Evolutionary conservation across 2,329 filamentous ascomycete species (phyloP).

Genomic region (Claviceps maximensis): DNA sequence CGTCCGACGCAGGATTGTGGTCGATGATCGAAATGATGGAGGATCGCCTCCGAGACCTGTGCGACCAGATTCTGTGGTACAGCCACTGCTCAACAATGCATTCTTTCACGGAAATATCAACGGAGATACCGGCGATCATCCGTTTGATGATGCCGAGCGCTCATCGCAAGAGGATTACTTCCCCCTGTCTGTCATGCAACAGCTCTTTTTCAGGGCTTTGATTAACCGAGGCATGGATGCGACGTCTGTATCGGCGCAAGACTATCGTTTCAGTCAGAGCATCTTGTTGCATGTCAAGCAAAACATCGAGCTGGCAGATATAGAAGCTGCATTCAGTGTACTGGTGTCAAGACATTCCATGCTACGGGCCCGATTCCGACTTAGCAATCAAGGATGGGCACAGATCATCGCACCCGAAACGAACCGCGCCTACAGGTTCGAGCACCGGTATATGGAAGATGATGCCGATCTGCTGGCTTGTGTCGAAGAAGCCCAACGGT

Average conservation of each 20-base stretch:
- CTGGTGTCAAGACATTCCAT: slow-evolving; percentile 37
- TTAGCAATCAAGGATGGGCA: slow-evolving; percentile 28
- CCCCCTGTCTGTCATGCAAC: slow-evolving; percentile 39
- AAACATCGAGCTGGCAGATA: slow-evolving; percentile 26
- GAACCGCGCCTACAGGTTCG: slow-evolving; percentile 29
- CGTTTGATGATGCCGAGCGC: slow-evolving; percentile 2
- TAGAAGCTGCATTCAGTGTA: slow-evolving; percentile 34
- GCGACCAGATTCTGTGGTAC: slow-evolving; percentile 5
- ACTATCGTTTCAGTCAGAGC: slow-evolving; percentile 38
- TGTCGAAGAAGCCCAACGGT: slow-evolving; percentile 27
- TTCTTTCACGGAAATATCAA: not conserved
- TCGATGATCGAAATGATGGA: slow-evolving; percentile 14
- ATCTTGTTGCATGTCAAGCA: slow-evolving; percentile 32
- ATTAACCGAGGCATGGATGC: slow-evolving; percentile 24
- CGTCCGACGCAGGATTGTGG: not conserved
- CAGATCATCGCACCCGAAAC: slow-evolving; percentile 30
- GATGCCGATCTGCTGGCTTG: slow-evolving; percentile 28
- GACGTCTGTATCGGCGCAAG: slow-evolving; percentile 18
- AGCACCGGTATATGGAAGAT: slow-evolving; percentile 26
- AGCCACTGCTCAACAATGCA: not conserved
- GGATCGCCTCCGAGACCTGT: not conserved
- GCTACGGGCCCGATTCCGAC: slow-evolving; percentile 34
- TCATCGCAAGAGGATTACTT: slow-evolving; percentile 24
- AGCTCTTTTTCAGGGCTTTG: slow-evolving; percentile 36
- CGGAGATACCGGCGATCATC: not conserved